phyloP scores from a whole-genome alignment of 768 basidiomycete genomes.

The Ramaria sp. region DNA sequence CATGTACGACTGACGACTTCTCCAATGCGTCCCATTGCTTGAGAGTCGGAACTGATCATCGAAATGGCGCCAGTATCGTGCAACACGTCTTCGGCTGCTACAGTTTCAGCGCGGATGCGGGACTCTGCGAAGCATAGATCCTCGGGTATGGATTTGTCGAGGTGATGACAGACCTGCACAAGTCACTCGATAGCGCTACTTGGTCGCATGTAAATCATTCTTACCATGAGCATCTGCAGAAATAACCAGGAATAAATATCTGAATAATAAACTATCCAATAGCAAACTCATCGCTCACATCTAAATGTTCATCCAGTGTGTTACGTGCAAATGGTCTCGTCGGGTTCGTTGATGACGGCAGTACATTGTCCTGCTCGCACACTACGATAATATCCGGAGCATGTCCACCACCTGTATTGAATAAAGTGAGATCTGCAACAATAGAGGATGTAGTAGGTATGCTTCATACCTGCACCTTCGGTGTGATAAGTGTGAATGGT shows the following conservation, averaged over 20 bases:
- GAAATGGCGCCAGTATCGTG: conserved; percentile 91
- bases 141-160: conserved; percentile 84
- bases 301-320: conserved; percentile 93
- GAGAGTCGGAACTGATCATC: conserved; percentile 94
- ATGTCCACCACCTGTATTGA: conserved; percentile 68
- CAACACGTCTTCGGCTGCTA: conserved; percentile 94
- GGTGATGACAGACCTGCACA: conserved; percentile 71
- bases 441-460: neutral
- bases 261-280: neutral
- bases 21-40: conserved; percentile 97
- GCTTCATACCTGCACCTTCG: conserved; percentile 71
- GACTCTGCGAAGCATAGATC: conserved; percentile 96
- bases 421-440: neutral
- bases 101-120: conserved; percentile 90
- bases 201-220: no score
- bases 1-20: conserved; percentile 90
- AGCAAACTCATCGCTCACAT: conserved; percentile 59
- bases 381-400: conserved; percentile 99
- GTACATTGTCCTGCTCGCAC: conserved; percentile 76
- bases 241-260: neutral
- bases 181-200: neutral
- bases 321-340: conserved; percentile 87
- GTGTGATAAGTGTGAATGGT: conserved; percentile 98
- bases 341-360: conserved; percentile 96
- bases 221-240: conserved; percentile 84